These are phyloP conservation scores for Diaporthe ampelina DNA, from an alignment of 2,329 filamentous ascomycete species.

Conservation along the genomic window DNA sequence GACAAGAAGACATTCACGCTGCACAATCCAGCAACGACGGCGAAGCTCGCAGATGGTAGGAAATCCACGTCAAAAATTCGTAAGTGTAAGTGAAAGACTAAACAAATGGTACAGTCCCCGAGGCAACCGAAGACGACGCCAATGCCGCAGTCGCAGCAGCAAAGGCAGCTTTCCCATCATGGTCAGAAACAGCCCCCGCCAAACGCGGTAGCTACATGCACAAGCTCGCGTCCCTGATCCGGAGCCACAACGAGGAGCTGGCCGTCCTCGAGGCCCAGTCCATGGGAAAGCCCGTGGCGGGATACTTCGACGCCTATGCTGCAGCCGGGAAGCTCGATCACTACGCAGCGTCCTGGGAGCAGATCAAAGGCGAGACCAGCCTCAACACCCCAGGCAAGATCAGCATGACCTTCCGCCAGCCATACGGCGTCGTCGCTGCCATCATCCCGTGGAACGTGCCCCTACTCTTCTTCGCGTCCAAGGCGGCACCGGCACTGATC, in stretches of 20 bases:
- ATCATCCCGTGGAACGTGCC: slow-evolving; percentile 73
- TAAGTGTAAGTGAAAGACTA: neutral
- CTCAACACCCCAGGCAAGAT: slow-evolving; percentile 63
- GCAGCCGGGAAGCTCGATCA: slow-evolving; percentile 56
- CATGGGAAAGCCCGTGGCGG: slow-evolving; percentile 59
- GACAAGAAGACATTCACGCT: slow-evolving; percentile 60
- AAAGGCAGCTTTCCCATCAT: slow-evolving; percentile 59
- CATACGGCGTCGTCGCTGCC: slow-evolving; percentile 65
- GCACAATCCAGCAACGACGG: slow-evolving; percentile 57
- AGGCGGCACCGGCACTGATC: slow-evolving; percentile 63
- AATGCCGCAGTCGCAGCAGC: slow-evolving; percentile 60
- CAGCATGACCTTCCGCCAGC: slow-evolving; percentile 62
- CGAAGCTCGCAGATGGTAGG: slow-evolving; percentile 54
- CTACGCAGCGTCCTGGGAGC: slow-evolving; percentile 58
- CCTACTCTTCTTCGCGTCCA: slow-evolving; percentile 59
- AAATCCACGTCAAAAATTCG: neutral
- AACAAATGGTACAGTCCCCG: slow-evolving; percentile 51
- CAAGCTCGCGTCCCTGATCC: slow-evolving; percentile 60
- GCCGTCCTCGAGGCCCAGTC: slow-evolving; percentile 60
- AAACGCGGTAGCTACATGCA: slow-evolving; percentile 58
- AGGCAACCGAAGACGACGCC: slow-evolving; percentile 59
- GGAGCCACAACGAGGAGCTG: slow-evolving; percentile 56
- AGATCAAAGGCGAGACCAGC: slow-evolving; percentile 60
- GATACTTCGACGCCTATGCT: slow-evolving; percentile 54
- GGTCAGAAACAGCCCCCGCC: slow-evolving; percentile 56